Evolutionary conservation across 2,329 filamentous ascomycete species (phyloP), one percentile per base, ranked within the genome.

Genomic region (Colletotrichum somersetense): DNA sequence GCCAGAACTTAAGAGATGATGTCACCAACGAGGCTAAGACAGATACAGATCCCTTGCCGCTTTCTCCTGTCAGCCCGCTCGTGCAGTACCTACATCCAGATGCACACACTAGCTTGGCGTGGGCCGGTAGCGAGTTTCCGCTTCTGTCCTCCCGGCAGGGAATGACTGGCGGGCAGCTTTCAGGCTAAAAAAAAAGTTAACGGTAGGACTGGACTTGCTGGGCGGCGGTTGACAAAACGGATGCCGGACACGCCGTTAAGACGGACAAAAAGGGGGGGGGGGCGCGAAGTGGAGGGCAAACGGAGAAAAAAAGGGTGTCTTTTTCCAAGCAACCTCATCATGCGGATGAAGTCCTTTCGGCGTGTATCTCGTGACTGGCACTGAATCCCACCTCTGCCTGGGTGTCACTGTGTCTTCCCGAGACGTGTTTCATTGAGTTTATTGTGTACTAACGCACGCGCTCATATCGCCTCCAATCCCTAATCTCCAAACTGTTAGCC

Each of bases 11-110:
- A 1, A 8, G 40, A 30, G 55, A 64, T 72, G 69, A 72, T 68
- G 65, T 72, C 69, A 72, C 69, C 44, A 23, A 59, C 38, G 50
- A 42, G 63, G 50, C 68, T 55, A 59, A 68, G 69, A 72, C 69
- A 68, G 38, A 63, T 63, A 18, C 3, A 64, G 65, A 40, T 38
- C 69, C 65, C 69, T 68, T 72, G 69, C 65, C 59, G 61, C 56
- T 23, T 14, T 30, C 26, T 30, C 30, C 30, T 5, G 30, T 30
- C 30, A 30, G 30, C 30, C 30, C 30, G 30, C 30, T 30, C 30
- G 63, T 56, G 62, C 48, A 23, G 50, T 2, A 46, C 18, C 14
- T 35, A 44, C 6, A n/a, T 20, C 10, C 10, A 12, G 44, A 11
- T n/a, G 7, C 46, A 46, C 46, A 46, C 18, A 23, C 4, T 48